A percentile compares a stretch with the other conserved stretches of the same genome.
These are phyloP conservation scores for Coemansia sp. DNA, from an alignment of 192 early-diverging fungal species.

Conservation along the genomic window DNA sequence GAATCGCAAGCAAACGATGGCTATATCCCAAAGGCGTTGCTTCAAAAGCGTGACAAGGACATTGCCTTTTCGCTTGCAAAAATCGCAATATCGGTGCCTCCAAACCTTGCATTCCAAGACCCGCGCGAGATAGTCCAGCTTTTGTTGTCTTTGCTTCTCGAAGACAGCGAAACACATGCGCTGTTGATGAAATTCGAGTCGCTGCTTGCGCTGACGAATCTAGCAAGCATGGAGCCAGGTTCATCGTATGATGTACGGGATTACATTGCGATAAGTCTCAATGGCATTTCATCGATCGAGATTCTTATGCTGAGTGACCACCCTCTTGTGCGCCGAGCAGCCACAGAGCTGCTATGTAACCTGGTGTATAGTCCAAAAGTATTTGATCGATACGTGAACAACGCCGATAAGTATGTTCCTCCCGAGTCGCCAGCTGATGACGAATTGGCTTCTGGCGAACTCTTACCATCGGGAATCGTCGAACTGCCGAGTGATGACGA, in stretches of 20 bases:
- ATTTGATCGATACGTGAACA: constrained; percentile 69
- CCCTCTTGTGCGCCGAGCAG: constrained; percentile 76
- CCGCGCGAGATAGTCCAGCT: constrained; percentile 69
- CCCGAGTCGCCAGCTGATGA: background rate
- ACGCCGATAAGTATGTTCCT: constrained; percentile 24
- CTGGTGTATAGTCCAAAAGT: constrained; percentile 83
- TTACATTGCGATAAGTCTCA: constrained; percentile 57
- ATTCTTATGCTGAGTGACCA: constrained; percentile 79
- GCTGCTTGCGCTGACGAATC: constrained; percentile 90
- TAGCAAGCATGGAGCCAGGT: constrained; percentile 63
- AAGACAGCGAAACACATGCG: constrained; percentile 54
- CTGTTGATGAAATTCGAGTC: constrained; percentile 82
- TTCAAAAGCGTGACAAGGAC: constrained; percentile 40
- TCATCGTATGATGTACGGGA: constrained; percentile 64
- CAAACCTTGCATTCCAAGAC: constrained; percentile 79
- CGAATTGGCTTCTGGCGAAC: constrained; percentile 1
- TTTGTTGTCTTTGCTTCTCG: constrained; percentile 56
- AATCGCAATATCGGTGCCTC: constrained; percentile 88
- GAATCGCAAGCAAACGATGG: constrained; percentile 6
- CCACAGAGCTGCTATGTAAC: constrained; percentile 91
- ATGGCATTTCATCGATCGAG: constrained; percentile 74
- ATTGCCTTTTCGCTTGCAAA: constrained; percentile 88
- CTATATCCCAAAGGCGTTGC: constrained; percentile 30
- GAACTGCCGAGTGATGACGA: constrained; percentile 35
- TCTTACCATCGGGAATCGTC: constrained; percentile 22